Base-by-base conservation (phyloP, 1,139 yeast genomes). In the Pichia cactophila region DNA sequence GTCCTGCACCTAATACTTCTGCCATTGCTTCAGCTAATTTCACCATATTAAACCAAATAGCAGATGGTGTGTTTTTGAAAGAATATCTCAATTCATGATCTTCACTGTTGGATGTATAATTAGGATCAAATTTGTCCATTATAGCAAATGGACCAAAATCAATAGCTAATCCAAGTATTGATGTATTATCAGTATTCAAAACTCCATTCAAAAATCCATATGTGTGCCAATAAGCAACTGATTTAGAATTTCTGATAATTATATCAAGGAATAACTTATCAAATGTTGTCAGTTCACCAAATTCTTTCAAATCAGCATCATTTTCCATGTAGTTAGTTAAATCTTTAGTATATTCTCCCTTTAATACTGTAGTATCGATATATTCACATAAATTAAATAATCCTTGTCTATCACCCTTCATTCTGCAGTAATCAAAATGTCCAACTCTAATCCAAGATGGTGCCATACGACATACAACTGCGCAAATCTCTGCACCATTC, bases 141-240 rank as follows among this genome's bases (percentile, higher is more conserved):
- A 89, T 86, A 26, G 95, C 86, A 69, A 87, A 92, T 1, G 98
- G 98, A 4, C 98, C 98, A 64, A 84, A 92, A 66, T 92, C 98
- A 68, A 92, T 79, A 0, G 96, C 80, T 16, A 90, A 70, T 0
- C 98, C 98, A 43, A 84, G 63, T 8, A 92, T 73, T 0, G 96
- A 87, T 0, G 96, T 88, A 62, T 92, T 92, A 63, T 92, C 98
- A 0, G 97, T 90, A 63, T 92, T 92, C 52, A 92, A 71, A 2
- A 92, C 98, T 7, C 98, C 98, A 61, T 92, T 92, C 60, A 90
- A 69, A 61, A 90, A 89, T 3, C 97, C 97, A 65, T 89, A 90
- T 0, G 83, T 77, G 64, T 92, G 97, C 88, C 96, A 87, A 56
- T 77, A 72, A 1, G 96, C 96, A 1, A 88, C 83, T 28, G 88